These are phyloP conservation scores for Melampsora medusae DNA, from an alignment of 1,284 basidiomycete genomes.

Conservation along the genomic window DNA sequence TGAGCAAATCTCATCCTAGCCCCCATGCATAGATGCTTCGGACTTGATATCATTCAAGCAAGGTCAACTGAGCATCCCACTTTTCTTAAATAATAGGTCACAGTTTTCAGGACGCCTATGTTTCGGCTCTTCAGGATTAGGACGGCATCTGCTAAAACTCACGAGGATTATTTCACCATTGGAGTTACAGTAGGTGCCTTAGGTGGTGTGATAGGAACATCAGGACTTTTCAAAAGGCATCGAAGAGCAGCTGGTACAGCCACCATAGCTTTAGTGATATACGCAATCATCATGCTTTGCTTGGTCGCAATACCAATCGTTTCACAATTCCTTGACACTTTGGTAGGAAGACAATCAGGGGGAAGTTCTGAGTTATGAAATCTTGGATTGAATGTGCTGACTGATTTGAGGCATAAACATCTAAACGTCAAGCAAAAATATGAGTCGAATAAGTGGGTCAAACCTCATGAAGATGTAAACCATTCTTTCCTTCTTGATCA, in stretches of 20 bases:
- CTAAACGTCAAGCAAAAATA: too few species aligned
- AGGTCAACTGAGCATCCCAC: not conserved
- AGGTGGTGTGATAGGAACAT: conserved; percentile 18
- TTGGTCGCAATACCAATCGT: not conserved
- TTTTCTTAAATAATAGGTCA: not conserved
- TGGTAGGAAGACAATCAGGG: not conserved
- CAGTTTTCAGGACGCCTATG: not conserved
- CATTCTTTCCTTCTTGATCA: too few species aligned
- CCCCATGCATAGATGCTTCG: too few species aligned
- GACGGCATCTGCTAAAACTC: not conserved
- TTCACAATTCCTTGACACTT: not conserved
- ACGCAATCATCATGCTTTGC: conserved; percentile 4
- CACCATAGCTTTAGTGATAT: conserved; percentile 14
- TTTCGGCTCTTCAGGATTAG: conserved; percentile 8
- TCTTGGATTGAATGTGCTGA: too few species aligned
- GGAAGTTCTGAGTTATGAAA: too few species aligned
- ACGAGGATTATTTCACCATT: conserved; percentile 29
- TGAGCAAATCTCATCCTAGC: not conserved
- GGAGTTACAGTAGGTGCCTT: conserved; percentile 17
- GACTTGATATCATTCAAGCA: too few species aligned
- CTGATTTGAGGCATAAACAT: too few species aligned
- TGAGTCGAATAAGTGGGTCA: too few species aligned
- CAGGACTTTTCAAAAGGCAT: conserved; percentile 15
- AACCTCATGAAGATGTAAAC: too few species aligned
- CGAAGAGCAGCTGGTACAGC: conserved; percentile 19